Base-by-base conservation (phyloP, 2,329 filamentous ascomycete species). In the Colletotrichum tropicale region DNA sequence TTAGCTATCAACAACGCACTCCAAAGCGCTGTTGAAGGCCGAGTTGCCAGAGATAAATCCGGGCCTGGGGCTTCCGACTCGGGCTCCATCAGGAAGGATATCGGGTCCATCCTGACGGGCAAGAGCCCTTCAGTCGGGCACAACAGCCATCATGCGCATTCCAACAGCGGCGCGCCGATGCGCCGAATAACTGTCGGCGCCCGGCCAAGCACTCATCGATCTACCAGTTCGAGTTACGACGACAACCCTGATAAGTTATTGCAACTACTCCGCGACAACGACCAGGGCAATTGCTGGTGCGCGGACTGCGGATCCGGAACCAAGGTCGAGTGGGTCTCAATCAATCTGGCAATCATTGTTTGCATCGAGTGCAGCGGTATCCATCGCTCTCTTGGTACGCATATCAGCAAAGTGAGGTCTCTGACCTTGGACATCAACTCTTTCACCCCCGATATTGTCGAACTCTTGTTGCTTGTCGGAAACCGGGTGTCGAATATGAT, bases 311-410 rank as follows among this genome's bases (percentile, higher is more conserved):
- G 95, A 13, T 98, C 96, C 9, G 94, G 94, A 38, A 91, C 93
- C 81, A 98, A 98, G 86, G 96, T 98, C 26, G 97, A 99, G 84
- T 99, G 97, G 97, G 97, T 98, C 32, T 98, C 97, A 0, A 98
- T 99, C 85, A 99, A 99, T 81, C 89, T 99, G 6, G 97, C 95
- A 61, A 98, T 99, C 75, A 93, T 99, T 70, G 90, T 99, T 24
- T 99, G 97, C 86, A 98, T 98, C 82, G 96, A 99, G 84, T 99
- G 97, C 86, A 98, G 96, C 82, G 97, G 97, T 77, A 98, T 99
- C 77, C 97, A 99, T 85, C 93, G 97, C 56, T 98, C 96, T 2
- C 90, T 99, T 5, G 97, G 97, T 15, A 99, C 97, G 3, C 97
- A 99, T 84, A 98, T 99, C 82, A 98, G 96, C 84, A 99, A 99